A percentile compares a stretch with the other conserved stretches of the same genome.
Conservation (phyloP, 768 basidiomycete genomes). For the Leucocoprinus sp. region DNA sequence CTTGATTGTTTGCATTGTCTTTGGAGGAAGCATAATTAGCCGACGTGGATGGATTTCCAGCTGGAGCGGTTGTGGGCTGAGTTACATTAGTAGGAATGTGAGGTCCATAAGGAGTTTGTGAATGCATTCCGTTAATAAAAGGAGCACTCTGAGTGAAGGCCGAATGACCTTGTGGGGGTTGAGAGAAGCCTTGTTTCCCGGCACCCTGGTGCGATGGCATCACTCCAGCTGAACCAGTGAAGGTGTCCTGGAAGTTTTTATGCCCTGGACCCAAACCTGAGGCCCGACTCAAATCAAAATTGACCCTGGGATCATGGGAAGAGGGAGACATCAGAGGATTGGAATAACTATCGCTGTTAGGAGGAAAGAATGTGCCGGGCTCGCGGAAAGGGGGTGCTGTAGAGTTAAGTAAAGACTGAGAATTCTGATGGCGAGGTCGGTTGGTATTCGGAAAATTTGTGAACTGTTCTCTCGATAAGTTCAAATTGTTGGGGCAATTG, state of each 20-base stretch:
- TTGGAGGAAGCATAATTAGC: slow-evolving; percentile 20
- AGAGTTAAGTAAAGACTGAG: slow-evolving; percentile 24
- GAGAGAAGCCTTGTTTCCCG: slow-evolving; percentile 16
- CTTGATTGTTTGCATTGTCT: slow-evolving; percentile 34
- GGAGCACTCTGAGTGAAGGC: slow-evolving; percentile 17
- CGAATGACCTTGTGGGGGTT: slow-evolving; percentile 25
- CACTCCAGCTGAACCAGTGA: slow-evolving; percentile 16
- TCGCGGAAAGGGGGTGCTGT: slow-evolving; percentile 28
- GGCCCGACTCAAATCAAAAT: slow-evolving; percentile 26
- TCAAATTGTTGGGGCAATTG: slow-evolving; percentile 25
- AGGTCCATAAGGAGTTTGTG: slow-evolving; percentile 72
- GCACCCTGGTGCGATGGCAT: slow-evolving; percentile 17
- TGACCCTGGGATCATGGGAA: slow-evolving; percentile 29
- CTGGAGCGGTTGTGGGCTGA: slow-evolving; percentile 14
- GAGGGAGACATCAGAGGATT: slow-evolving; percentile 31
- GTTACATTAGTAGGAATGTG: slow-evolving; percentile 41
- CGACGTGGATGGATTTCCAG: slow-evolving; percentile 21
- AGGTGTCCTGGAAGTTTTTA: slow-evolving; percentile 27
- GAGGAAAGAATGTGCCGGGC: slow-evolving; percentile 22
- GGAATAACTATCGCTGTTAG: slow-evolving; percentile 26
- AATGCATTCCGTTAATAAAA: slow-evolving; percentile 33
- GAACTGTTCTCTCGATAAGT: slow-evolving; percentile 26
- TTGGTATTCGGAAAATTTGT: slow-evolving; percentile 34
- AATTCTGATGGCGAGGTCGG: slow-evolving; percentile 32
- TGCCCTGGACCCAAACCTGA: slow-evolving; percentile 20